phyloP scores from a whole-genome alignment of 805 yeast species.

The Metschnikowia matae region DNA sequence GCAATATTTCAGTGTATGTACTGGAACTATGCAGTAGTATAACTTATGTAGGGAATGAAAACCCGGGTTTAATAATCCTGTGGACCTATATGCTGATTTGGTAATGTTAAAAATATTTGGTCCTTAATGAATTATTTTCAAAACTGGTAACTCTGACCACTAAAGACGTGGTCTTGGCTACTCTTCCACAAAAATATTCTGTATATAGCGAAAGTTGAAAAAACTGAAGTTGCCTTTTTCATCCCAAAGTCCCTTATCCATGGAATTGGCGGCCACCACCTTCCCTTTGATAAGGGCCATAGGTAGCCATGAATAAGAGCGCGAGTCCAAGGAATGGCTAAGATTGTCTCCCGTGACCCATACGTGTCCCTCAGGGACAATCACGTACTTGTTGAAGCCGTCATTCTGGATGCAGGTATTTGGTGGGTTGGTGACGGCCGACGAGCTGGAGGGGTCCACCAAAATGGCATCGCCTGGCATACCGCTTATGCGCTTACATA shows the following conservation, averaged over 20 bases:
- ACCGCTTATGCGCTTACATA: constrained; percentile 91
- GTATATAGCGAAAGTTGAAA: constrained; percentile 55
- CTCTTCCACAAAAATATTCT: constrained; percentile 46
- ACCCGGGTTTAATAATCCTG: too few relatives aligned
- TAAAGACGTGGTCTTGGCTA: not conserved
- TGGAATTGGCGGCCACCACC: constrained; percentile 60
- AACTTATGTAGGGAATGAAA: too few relatives aligned
- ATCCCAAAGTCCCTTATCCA: constrained; percentile 46
- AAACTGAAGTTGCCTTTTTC: constrained; percentile 29
- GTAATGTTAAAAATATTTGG: too few relatives aligned
- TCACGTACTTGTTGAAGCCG: constrained; percentile 54
- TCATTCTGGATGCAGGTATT: constrained; percentile 28
- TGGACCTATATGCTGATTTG: too few relatives aligned
- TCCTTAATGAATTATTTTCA: too few relatives aligned
- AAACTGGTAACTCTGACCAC: too few relatives aligned
- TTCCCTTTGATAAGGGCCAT: constrained; percentile 86
- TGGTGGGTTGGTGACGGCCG: constrained; percentile 35
- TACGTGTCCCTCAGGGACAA: constrained; percentile 89
- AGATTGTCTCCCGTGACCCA: constrained; percentile 98
- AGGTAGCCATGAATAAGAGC: constrained; percentile 88
- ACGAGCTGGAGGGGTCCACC: constrained; percentile 70
- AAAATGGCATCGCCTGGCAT: constrained; percentile 90
- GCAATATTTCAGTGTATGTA: too few relatives aligned
- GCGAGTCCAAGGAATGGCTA: constrained; percentile 80
- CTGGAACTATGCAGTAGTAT: too few relatives aligned